Base-by-base conservation (phyloP, 2,329 filamentous ascomycete genomes). In the Chrysoporthe austroafricana region DNA sequence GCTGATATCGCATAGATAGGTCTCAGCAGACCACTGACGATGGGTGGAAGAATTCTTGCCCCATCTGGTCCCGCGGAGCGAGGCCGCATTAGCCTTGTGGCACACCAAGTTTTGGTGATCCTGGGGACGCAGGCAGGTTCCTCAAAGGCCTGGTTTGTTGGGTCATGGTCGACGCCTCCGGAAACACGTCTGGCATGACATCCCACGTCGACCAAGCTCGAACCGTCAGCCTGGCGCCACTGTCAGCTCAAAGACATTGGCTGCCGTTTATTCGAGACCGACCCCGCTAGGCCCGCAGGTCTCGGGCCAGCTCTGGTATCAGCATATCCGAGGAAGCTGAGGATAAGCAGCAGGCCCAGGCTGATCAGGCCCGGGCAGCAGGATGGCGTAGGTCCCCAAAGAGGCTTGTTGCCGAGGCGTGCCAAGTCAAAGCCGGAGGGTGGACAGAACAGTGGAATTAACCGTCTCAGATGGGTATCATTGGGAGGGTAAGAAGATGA, bases 71-170 rank as follows among this genome's bases (percentile, higher is more conserved):
- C 26, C 32, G 13, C 32, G 11, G 46, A 50, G 63, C 56, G 39
- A 57, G 36, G 44, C 48, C 32, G 67, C 60, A 56, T 71, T 54
- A 43, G 62, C 56, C 48, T 66, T 59, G 64, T 70, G 16, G 48
- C 66, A 71, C 66, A 54, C 52, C 69, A 68, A 65, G n/a, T 21
- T 32, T 39, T 67, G 71, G 64, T 70, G 70, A 34, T 48, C 63
- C 56, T 34, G 50, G 48, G 64, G 14, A 13, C 6, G 18, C 39
- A 46, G 9, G 16, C 21, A 58, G 34, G 16, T 32, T 36, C 14
- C 48, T 34, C 16, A 39, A 21, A 14, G 48, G 42, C 36, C n/a
- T 8, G n/a, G 34, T 50, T 56, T 48, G 67, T 36, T 58, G 58
- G 48, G 7, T 39, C 18, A 18, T 39, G 4, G 54, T 46, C 14